These are phyloP conservation scores for Neurospora sp. DNA, from an alignment of 495 filamentous ascomycete species.

Conservation along the genomic window DNA sequence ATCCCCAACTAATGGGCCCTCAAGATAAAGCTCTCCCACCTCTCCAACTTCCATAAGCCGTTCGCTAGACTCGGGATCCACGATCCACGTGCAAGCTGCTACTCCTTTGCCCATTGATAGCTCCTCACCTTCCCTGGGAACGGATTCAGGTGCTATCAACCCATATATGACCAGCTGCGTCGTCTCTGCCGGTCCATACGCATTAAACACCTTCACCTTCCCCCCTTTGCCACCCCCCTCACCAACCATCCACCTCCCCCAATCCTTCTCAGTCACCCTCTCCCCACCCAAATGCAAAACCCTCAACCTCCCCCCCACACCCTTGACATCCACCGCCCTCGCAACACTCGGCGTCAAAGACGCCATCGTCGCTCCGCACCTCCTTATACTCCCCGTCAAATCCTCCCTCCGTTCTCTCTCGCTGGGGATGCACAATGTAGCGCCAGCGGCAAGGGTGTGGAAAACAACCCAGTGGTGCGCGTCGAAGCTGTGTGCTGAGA, in stretches of 20 bases:
- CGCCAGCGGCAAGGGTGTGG: background rate
- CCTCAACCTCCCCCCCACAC: background rate
- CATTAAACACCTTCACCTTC: constrained; percentile 22
- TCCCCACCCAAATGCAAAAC: constrained; percentile 31
- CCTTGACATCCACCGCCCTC: constrained; percentile 5
- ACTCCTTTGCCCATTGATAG: background rate
- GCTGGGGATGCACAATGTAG: constrained; percentile 22
- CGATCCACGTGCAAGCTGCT: constrained; percentile 30
- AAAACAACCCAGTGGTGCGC: constrained; percentile 27
- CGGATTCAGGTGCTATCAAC: too few species aligned
- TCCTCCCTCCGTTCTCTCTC: constrained; percentile 22
- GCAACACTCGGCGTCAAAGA: constrained; percentile 42
- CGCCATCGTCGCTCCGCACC: constrained; percentile 17
- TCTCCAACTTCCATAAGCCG: constrained; percentile 53
- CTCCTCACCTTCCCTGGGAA: too few species aligned
- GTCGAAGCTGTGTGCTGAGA: constrained; percentile 55
- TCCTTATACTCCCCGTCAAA: constrained; percentile 16
- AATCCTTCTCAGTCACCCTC: background rate
- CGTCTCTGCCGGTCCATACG: constrained; percentile 38
- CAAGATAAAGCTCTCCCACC: constrained; percentile 68
- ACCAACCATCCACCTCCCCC: background rate
- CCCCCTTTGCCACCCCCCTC: too few species aligned
- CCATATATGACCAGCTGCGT: background rate
- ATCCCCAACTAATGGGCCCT: constrained; percentile 42
- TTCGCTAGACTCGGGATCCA: constrained; percentile 50